Percentiles rank a stretch among this genome's conserved stretches.
These are phyloP conservation scores for bread wheat (Triticum aestivum) DNA, from an alignment of 176 grass and related monocot genomes.

Conservation along the genomic window DNA sequence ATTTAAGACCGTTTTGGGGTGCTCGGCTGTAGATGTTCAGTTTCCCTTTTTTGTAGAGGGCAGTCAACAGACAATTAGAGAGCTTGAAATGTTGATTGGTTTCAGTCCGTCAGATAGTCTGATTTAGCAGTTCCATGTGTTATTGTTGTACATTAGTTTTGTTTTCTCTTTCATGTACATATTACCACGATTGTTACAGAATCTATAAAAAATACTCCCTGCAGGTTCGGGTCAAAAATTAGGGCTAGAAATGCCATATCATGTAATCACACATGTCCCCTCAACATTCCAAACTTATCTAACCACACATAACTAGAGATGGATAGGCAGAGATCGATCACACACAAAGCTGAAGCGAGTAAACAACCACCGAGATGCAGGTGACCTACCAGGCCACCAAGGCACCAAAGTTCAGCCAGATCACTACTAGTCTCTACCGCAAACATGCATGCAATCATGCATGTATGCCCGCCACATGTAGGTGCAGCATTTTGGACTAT, in stretches of 20 bases:
- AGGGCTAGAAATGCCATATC: not conserved
- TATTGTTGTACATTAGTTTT: too few relatives aligned
- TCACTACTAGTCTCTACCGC: not conserved
- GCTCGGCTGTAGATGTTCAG: too few relatives aligned
- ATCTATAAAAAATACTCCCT: too few relatives aligned
- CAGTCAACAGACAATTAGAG: not conserved
- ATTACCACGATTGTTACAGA: too few relatives aligned
- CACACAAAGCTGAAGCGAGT: not conserved
- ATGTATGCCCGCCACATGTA: not conserved
- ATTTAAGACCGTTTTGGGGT: too few relatives aligned
- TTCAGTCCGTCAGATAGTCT: too few relatives aligned
- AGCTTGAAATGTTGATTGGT: not conserved
- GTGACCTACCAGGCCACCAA: not conserved
- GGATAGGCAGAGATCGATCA: not conserved
- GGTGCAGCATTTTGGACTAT: not conserved
- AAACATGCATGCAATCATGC: not conserved
- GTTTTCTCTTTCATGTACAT: too few relatives aligned
- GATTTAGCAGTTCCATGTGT: too few relatives aligned
- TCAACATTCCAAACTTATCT: not conserved
- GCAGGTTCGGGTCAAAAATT: too few relatives aligned
- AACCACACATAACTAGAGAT: not conserved
- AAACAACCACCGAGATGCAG: not conserved
- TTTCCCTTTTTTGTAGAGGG: too few relatives aligned
- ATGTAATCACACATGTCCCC: not conserved
- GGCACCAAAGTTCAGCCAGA: not conserved